A percentile compares a stretch with the other conserved stretches of the same genome.
These are phyloP conservation scores for Phytopythium chamaehyphon DNA, from an alignment of 352 stramenopile species.

Conservation along the genomic window DNA sequence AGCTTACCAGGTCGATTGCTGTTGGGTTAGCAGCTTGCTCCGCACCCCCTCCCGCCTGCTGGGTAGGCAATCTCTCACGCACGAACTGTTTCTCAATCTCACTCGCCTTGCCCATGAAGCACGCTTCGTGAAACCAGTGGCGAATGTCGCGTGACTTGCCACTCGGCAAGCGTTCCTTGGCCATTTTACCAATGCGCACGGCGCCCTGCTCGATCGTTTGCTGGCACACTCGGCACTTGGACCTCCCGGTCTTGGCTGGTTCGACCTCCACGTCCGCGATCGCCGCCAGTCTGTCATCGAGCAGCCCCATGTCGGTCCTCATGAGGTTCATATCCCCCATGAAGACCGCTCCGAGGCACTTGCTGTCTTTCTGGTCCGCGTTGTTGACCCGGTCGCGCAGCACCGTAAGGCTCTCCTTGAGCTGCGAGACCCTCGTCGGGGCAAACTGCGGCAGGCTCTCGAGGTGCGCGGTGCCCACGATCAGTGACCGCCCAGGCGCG, in stretches of 20 bases:
- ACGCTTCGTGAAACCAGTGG: constrained; percentile 56
- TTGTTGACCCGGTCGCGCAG: constrained; percentile 41
- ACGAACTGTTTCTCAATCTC: constrained; percentile 43
- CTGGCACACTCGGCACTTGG: constrained; percentile 52
- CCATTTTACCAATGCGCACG: constrained; percentile 49
- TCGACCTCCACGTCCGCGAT: constrained; percentile 50
- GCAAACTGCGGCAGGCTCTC: constrained; percentile 67
- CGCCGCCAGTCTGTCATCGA: constrained; percentile 30
- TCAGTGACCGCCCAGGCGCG: constrained; percentile 34
- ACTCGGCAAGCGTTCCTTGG: constrained; percentile 37
- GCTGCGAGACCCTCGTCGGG: constrained; percentile 37
- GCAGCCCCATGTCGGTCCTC: constrained; percentile 47
- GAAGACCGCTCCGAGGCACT: constrained; percentile 58
- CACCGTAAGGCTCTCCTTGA: constrained; percentile 47
- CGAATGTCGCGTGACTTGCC: constrained; percentile 43
- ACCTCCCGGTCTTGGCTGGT: constrained; percentile 37
- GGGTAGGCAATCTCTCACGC: constrained; percentile 1
- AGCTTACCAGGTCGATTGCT: constrained; percentile 3
- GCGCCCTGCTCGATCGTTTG: constrained; percentile 38
- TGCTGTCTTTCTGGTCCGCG: constrained; percentile 6
- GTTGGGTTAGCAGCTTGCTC: too few species aligned
- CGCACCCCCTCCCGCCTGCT: too few species aligned
- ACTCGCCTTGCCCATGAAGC: constrained; percentile 33
- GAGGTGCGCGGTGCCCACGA: constrained; percentile 65
- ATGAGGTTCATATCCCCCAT: constrained; percentile 80